Base-by-base conservation (phyloP, 2,329 filamentous ascomycete species). In the Capronia coronata region DNA sequence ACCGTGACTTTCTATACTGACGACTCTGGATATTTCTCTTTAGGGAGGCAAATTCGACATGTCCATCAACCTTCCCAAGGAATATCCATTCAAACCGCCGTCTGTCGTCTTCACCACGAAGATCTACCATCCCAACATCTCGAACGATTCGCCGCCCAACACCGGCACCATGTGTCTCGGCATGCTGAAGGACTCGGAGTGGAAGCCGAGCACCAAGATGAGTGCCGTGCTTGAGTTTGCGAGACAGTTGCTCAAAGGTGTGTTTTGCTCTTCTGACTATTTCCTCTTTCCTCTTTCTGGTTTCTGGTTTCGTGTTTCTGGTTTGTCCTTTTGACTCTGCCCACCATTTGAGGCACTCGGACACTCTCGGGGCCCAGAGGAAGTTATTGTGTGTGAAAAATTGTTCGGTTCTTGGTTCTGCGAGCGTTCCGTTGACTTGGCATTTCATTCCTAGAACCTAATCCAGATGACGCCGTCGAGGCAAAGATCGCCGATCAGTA, bases 91-190 rank as follows among this genome's bases (percentile, higher is more conserved):
- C 81, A 93, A 93, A 70, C 82, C 88, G 18, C 89, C 89, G 13
- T 73, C 77, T 52, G 76, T 94, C 60, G 81, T 77, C 64, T 94
- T 95, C 77, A 72, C 75, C 58, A 95, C 89, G 44, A 91, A 90
- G 71, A 86, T 95, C 75, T 96, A 94, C 78, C 90, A 96, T 73
- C 89, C 90, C 38, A 96, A 96, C 71, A 80, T 96, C 52, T 55
- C 52, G 37, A 61, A 60, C 27, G 55, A 60, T 45, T 49, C 51
- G 11, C 60, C 60, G 4, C 57, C 60, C 10, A 61, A 79, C 64
- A 79, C 82, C 59, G 90, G 90, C 55, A 84, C 78, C 70, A 87
- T 96, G 80, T 96, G 90, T 70, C 76, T 96, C 38, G 82, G 80
- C 52, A 79, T 90, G 68, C 80, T 96, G 60, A 87, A 90, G 65